These are phyloP conservation scores for Lepidium sativum DNA, from an alignment of 345 rosid genomes.

Conservation along the genomic window DNA sequence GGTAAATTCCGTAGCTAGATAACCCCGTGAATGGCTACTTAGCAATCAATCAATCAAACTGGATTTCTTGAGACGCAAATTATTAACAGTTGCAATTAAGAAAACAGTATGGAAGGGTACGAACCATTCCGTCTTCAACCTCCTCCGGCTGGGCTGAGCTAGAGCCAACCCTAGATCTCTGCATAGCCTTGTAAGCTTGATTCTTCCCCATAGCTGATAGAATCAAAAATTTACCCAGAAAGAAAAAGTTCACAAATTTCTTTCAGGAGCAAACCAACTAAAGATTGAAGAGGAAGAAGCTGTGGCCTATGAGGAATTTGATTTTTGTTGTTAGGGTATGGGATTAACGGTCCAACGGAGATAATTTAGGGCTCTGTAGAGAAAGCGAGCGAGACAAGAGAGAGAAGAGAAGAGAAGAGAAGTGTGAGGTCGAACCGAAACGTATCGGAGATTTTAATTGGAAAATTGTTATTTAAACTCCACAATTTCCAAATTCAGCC, in stretches of 20 bases:
- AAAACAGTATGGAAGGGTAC: slow-evolving; percentile 65
- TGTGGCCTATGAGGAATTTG: not conserved
- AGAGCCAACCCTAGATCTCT: slow-evolving; percentile 82
- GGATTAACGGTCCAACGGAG: slow-evolving; percentile 15
- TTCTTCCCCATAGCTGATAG: slow-evolving; percentile 79
- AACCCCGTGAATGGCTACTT: not conserved
- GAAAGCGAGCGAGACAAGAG: not conserved
- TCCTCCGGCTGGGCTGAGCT: slow-evolving; percentile 75
- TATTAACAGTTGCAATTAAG: not conserved
- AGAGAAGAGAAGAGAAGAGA: not conserved
- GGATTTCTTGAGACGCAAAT: not conserved
- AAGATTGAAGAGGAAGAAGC: not conserved
- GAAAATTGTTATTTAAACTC: no score
- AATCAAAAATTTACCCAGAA: not conserved
- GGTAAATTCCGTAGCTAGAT: not conserved
- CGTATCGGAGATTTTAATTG: not conserved
- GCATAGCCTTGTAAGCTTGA: slow-evolving; percentile 99
- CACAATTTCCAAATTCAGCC: no score
- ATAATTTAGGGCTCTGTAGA: slow-evolving; percentile 19
- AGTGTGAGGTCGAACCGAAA: slow-evolving; percentile 11
- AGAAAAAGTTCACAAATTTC: not conserved
- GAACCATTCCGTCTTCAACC: slow-evolving; percentile 98
- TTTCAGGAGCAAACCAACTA: not conserved
- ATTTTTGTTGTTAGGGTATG: not conserved
- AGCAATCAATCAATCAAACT: not conserved